Percentiles rank a stretch among this genome's conserved stretches.
phyloP scores from a whole-genome alignment of 345 rosid genomes.

The Brassica juncea region DNA sequence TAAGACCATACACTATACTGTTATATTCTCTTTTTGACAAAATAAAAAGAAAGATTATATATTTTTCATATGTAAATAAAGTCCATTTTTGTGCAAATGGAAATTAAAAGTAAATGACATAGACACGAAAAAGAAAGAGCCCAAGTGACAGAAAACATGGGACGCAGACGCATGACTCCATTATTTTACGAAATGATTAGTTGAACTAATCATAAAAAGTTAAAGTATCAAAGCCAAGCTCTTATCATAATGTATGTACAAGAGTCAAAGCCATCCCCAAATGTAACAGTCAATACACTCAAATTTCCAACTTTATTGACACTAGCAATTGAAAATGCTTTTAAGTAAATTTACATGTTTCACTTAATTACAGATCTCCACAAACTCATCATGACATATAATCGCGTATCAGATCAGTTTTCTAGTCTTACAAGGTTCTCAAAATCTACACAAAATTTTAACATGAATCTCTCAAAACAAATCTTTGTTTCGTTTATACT shows the following conservation, averaged over 20 bases:
- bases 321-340: not conserved
- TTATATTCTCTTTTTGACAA: not conserved
- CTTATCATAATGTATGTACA: not conserved
- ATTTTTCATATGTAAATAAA: not conserved
- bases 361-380: not conserved
- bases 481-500: not conserved
- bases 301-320: not conserved
- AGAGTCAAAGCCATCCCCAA: not conserved
- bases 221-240: not conserved
- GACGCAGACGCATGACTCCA: not conserved
- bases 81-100: not conserved
- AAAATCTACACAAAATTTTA: not conserved
- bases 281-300: not conserved
- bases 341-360: not conserved
- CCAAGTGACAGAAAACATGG: not conserved
- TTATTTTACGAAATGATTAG: conserved; percentile 5
- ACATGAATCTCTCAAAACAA: not conserved
- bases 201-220: conserved; percentile 19
- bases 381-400: not conserved
- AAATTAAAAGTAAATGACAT: not conserved
- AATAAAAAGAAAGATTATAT: not conserved
- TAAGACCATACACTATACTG: not conserved
- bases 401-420: not conserved
- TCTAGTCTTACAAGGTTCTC: not conserved
- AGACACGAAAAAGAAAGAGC: not conserved